Conservation (phyloP, 1,284 basidiomycete genomes). For the Baeospora myosura region DNA sequence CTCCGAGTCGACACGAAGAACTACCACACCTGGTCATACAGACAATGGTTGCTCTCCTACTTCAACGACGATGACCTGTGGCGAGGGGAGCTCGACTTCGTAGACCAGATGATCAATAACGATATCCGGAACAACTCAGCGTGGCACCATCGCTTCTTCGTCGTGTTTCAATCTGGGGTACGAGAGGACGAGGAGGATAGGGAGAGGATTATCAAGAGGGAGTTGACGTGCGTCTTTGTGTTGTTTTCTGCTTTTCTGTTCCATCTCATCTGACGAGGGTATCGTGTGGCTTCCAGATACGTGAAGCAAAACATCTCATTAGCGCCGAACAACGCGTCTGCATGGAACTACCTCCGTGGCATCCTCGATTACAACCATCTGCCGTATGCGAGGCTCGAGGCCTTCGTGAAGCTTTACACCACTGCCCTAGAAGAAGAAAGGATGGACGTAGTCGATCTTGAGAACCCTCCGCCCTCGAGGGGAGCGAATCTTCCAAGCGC, state of each 20-base stretch:
- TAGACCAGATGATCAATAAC: conserved; percentile 64
- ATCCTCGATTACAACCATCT: conserved; percentile 52
- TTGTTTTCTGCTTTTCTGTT: conserved; percentile 10
- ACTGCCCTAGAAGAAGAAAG: conserved; percentile 25
- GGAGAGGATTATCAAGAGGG: conserved; percentile 50
- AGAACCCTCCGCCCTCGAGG: conserved; percentile 61
- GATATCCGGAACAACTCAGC: conserved; percentile 96
- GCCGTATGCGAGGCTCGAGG: conserved; percentile 47
- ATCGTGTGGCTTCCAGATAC: conserved; percentile 33
- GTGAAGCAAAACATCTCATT: conserved; percentile 75
- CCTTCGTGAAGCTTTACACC: conserved; percentile 65
- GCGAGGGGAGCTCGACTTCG: conserved; percentile 71
- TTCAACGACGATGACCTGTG: conserved; percentile 71
- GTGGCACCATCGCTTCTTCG: conserved; percentile 97
- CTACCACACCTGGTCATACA: conserved; percentile 94
- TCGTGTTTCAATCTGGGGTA: conserved; percentile 69
- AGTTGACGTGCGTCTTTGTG: conserved; percentile 54
- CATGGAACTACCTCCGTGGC: conserved; percentile 92
- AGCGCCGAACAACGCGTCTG: conserved; percentile 86
- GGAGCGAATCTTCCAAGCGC: conserved; percentile 69
- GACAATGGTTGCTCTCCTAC: conserved; percentile 85
- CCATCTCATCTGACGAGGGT: neutral
- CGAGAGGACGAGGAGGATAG: conserved; percentile 51
- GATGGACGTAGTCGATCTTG: conserved; percentile 57
- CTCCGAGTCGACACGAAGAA: conserved; percentile 81